Base-by-base conservation (phyloP, 202 grass and related monocot species). In the Elaeis oleifera region DNA sequence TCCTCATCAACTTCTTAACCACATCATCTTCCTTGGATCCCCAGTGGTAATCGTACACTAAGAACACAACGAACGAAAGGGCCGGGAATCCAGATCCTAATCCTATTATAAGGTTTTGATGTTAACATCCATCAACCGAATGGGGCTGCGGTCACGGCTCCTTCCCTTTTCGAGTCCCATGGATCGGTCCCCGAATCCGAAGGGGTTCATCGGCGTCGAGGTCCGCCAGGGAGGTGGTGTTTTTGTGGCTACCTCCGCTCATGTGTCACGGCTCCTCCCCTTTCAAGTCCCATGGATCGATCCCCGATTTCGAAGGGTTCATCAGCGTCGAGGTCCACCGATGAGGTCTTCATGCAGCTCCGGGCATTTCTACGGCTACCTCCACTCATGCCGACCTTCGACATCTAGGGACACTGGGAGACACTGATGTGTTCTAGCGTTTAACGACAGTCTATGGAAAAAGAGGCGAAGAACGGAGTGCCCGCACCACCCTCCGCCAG, bases 1-100 rank as follows among this genome's bases (percentile, higher is more conserved):
- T 82, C 60, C 88, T 84, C 81, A 68, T 78, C 66, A 83, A 69
- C 61, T 44, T 91, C 66, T 66, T 76, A 53, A 83, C 32, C 51
- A 65, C 70, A 64, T 48, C 69, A 74, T 78, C 82, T 20, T 44
- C 74, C 29, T 79, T 63, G 49, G 48, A 21, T 65, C 36, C 50
- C 77, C 69, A 86, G 20, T 75, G 66, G 27, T 73, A 55, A 25
- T 55, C 74, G 53, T 89, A 91, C 72, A 32, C 75, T 57, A 81
- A 13, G 31, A 81, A 75, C 59, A 71, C 57, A 53, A 78, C 25
- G 50, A 56, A 50, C 51, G 77, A 59, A 56, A 89, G 51, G 18
- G 76, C 22, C 4, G 79, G 18, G 36, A 70, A 68, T 6, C 64
- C 31, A 23, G 81, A 26, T 55, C 44, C 87, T 25, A 89, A 16